A percentile compares a stretch with the other conserved stretches of the same genome.
Conservation (phyloP, 192 early-diverging fungal species). For the Coemansia sp. region DNA sequence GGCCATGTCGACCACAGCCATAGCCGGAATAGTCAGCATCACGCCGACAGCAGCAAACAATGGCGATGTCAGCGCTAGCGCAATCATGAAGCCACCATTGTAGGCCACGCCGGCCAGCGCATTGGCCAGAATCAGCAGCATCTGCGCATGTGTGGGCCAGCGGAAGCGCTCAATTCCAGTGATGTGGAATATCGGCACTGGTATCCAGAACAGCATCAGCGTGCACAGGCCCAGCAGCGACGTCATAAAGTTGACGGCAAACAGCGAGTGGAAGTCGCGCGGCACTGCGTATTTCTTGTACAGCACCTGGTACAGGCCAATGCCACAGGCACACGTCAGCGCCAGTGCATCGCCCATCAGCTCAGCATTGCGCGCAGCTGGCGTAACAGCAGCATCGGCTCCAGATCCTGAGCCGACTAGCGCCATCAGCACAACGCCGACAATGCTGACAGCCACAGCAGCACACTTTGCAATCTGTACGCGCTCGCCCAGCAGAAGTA, state of each 20-base stretch:
- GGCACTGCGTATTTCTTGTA: conserved; percentile 78
- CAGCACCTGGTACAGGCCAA: conserved; percentile 78
- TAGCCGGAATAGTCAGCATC: conserved; percentile 77
- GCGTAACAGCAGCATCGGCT: conserved; percentile 6
- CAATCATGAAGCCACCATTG: conserved; percentile 77
- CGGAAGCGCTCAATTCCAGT: conserved; percentile 66
- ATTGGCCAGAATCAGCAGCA: conserved; percentile 62
- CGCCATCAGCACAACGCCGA: conserved; percentile 70
- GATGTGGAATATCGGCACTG: conserved; percentile 68
- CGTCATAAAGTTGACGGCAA: conserved; percentile 74
- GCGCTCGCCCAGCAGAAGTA: conserved; percentile 66
- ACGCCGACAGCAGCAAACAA: conserved; percentile 77
- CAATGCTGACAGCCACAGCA: conserved; percentile 65
- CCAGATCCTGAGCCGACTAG: conserved; percentile 37
- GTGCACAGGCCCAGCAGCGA: conserved; percentile 71
- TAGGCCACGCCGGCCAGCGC: conserved; percentile 70
- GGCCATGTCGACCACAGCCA: conserved; percentile 61
- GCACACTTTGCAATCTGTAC: conserved; percentile 61
- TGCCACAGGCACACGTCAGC: conserved; percentile 61
- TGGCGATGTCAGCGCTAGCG: conserved; percentile 68
- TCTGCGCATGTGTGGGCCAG: conserved; percentile 59
- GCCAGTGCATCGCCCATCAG: conserved; percentile 63
- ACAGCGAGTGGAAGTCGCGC: conserved; percentile 56
- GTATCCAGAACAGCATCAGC: conserved; percentile 66
- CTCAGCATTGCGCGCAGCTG: conserved; percentile 23